Base-by-base conservation (phyloP, 2,329 filamentous ascomycete species). In the Meredithiella fracta region DNA sequence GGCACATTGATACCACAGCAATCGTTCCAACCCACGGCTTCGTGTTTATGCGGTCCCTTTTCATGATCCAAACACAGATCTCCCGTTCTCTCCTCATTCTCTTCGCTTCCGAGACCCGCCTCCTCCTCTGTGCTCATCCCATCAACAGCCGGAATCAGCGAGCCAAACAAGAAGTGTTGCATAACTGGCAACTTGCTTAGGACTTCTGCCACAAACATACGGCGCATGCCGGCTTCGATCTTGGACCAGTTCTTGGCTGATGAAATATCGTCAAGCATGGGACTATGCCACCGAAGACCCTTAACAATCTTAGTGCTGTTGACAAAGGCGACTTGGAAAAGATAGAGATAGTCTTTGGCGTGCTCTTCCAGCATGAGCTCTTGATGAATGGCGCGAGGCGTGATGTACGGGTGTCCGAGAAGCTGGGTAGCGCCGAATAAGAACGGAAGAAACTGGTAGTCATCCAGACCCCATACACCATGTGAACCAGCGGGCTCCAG, bases 1-100 rank as follows among this genome's bases (percentile, higher is more conserved):
- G 92, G 94, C 15, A 98, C 92, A 63, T 94, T 91, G 68, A 98
- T 98, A 25, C 92, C 92, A 66, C 92, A 98, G 68, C 92, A 98
- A 67, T 98, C 92, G 3, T 91, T 91, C 86, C 92, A 98, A 22
- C 79, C 80, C 56, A 74, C 79, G 51, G 78, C 77, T 53, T 75
- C 78, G 69, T 81, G 78, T 26, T 79, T 81, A 61, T 81, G 78
- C 60, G 71, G 71, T 40, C 42, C 29, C n/a, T 55, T 31, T n/a
- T 29, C 56, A 53, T 82, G 79, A 25, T 83, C 77, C 25, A 80
- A 71, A 47, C 56, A 58, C n/a, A 79, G 76, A 58, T 80, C 79
- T 0, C 78, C 76, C 54, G 72, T 74, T 54, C 75, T 74, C 50
- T 72, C 72, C 59, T 78, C 76, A 26, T 72, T 72, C 9, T 75